Evolutionary conservation across 2,329 filamentous ascomycete genomes (phyloP), one percentile per base, ranked within the genome.

Genomic region (Calonectria leucothoes): DNA sequence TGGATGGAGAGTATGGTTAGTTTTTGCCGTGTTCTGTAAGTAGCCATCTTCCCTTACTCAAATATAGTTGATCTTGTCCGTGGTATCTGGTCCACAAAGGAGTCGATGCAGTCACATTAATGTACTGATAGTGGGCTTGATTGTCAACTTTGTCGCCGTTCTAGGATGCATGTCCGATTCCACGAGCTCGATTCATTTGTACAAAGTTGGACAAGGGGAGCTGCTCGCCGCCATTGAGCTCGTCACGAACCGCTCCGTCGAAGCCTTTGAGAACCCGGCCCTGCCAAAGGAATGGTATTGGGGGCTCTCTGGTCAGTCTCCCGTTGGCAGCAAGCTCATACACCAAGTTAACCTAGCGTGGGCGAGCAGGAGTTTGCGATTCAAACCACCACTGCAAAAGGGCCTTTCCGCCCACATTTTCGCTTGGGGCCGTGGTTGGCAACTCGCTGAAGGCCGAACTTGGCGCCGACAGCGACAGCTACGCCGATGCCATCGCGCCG

Each of bases 21-120:
- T 76, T 63, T 75, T 65, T 55, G 73, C 73, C 23, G 75, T 76
- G 8, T 73, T 76, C 66, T 66, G 75, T 75, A 67, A 66, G 73
- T 75, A n/a, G 8, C 27, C 20, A 23, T 27, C 14, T 35, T 42
- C 6, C 12, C 37, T 15, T 52, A 17, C 37, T 33, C 51, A 14
- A 27, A 10, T n/a, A 3, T 6, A n/a, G n/a, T n/a, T n/a, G n/a
- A 23, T 45, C 17, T 51, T 45, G 31, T 59, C 15, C 23, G 42
- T 48, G 23, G 11, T 23, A 67, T 35, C 52, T 5, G 2, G 4
- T 37, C 6, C 6, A n/a, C 14, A 10, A 11, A 12, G 17, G 14
- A n/a, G 17, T n/a, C 17, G 20, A 23, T 12, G 23, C 25, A 11
- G 29, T 14, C 14, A 27, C 20, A 42, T 66, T 69, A 31, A 69